Percentiles rank a stretch among this genome's conserved stretches.
Evolutionary conservation across 225 moss, liverwort and hornwort species (phyloP).

Genomic region (Rhytidiadelphus loreus): DNA sequence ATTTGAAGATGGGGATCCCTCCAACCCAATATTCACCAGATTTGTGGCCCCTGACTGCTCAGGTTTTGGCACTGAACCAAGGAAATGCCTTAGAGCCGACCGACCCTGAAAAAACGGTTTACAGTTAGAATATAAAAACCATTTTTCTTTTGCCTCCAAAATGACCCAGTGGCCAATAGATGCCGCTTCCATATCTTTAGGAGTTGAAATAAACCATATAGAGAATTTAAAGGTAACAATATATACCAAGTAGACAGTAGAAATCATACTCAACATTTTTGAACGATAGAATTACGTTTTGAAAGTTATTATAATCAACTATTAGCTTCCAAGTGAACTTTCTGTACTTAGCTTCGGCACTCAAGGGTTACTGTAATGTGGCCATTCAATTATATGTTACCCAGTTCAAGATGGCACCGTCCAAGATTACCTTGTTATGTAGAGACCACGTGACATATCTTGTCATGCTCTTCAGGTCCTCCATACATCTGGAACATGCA

Average conservation of each 20-base stretch:
- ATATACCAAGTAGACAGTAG: not conserved
- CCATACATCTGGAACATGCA: constrained; percentile 70
- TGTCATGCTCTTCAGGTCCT: constrained; percentile 90
- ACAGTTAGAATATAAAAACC: not conserved
- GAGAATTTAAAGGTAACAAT: not conserved
- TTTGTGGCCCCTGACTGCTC: constrained; percentile 47
- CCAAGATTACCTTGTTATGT: constrained; percentile 72
- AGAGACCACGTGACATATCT: constrained; percentile 98
- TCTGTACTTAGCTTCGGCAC: not conserved
- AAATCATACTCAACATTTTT: not conserved
- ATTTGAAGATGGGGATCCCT: constrained; percentile 28
- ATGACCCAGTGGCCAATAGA: not conserved
- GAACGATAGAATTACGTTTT: no score
- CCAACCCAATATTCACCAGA: constrained; percentile 19
- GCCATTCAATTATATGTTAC: not conserved
- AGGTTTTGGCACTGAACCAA: constrained; percentile 53
- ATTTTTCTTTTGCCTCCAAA: not conserved
- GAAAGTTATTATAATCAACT: not conserved
- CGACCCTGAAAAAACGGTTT: constrained; percentile 39
- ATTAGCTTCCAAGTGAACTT: not conserved
- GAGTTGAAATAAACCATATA: not conserved
- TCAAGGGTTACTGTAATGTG: not conserved
- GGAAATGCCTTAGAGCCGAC: constrained; percentile 70
- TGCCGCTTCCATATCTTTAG: not conserved
- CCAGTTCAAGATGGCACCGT: not conserved